phyloP scores from a whole-genome alignment of 1,284 basidiomycete species.

The Cutaneotrichosporon dermatis region DNA sequence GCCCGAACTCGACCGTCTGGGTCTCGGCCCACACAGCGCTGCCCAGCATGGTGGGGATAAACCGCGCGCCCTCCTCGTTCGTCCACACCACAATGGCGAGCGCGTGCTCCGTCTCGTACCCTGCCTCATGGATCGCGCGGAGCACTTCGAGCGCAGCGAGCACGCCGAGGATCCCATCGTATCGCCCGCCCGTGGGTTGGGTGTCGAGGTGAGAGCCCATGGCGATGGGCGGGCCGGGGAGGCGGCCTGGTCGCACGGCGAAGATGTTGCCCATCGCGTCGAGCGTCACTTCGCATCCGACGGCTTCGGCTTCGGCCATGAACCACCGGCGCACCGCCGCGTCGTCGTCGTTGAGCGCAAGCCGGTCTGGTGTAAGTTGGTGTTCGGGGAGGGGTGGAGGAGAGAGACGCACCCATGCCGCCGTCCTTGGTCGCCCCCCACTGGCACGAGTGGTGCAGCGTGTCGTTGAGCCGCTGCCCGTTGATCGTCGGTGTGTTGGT shows the following conservation, averaged over 20 bases:
- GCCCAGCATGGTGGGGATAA: conserved; percentile 11
- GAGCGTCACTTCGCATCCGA: conserved; percentile 34
- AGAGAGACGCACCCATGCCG: too few relatives aligned
- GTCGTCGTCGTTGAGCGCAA: conserved; percentile 37
- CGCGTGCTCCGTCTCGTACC: conserved; percentile 14
- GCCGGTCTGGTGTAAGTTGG: conserved; percentile 7
- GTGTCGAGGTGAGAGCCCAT: conserved; percentile 36
- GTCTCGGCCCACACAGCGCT: conserved; percentile 24
- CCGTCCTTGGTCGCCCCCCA: background rate
- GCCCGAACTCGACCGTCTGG: conserved; percentile 1
- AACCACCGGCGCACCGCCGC: conserved; percentile 36
- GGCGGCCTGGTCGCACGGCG: conserved; percentile 24
- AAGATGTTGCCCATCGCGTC: conserved; percentile 45
- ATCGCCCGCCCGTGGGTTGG: conserved; percentile 32
- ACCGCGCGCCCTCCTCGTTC: conserved; percentile 24
- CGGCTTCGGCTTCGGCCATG: conserved; percentile 23
- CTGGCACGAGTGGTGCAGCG: background rate
- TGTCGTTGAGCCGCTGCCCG: background rate
- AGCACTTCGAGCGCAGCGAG: conserved; percentile 26
- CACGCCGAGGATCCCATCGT: conserved; percentile 36
- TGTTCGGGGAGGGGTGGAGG: too few relatives aligned
- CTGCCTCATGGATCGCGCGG: conserved; percentile 13
- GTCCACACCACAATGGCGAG: conserved; percentile 27
- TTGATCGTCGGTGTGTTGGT: background rate
- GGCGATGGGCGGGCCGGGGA: conserved; percentile 22